phyloP scores from a whole-genome alignment of 345 rosid genomes.

The Linum tenue region DNA sequence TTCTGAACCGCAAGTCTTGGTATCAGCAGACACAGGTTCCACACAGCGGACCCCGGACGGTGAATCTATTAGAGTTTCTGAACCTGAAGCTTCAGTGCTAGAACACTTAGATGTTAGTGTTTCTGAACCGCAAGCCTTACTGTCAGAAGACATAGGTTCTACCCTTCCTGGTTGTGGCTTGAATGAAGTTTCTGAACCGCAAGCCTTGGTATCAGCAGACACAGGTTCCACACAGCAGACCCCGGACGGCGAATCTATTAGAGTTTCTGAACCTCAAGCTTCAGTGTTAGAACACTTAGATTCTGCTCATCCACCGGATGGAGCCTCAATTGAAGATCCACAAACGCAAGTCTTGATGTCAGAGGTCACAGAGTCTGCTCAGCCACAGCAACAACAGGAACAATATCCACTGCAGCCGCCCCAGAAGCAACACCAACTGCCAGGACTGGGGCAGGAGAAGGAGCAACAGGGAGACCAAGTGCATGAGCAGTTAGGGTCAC shows the following conservation, averaged over 20 bases:
- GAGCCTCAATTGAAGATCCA: too few relatives aligned
- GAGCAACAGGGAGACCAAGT: too few relatives aligned
- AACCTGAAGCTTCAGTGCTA: background rate
- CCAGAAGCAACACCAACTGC: too few relatives aligned
- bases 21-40: background rate
- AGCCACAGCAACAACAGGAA: background rate
- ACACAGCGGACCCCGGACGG: background rate
- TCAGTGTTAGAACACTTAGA: background rate
- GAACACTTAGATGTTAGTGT: background rate
- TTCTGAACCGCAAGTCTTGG: background rate
- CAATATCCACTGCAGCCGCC: too few relatives aligned
- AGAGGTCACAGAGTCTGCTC: too few relatives aligned
- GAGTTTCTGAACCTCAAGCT: background rate
- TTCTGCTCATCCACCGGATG: background rate
- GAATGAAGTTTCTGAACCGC: background rate
- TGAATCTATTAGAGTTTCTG: background rate
- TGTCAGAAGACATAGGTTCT: constrained; percentile 24
- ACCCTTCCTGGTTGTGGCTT: constrained; percentile 16
- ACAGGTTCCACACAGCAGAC: background rate
- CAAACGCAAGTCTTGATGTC: too few relatives aligned
- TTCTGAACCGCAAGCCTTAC: constrained; percentile 18
- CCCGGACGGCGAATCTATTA: background rate
- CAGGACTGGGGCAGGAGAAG: too few relatives aligned
- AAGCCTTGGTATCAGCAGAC: background rate
- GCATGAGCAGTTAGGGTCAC: too few relatives aligned